Evolutionary conservation across 306 rosid species (phyloP).

Genomic region (Cucumis cinereus): DNA sequence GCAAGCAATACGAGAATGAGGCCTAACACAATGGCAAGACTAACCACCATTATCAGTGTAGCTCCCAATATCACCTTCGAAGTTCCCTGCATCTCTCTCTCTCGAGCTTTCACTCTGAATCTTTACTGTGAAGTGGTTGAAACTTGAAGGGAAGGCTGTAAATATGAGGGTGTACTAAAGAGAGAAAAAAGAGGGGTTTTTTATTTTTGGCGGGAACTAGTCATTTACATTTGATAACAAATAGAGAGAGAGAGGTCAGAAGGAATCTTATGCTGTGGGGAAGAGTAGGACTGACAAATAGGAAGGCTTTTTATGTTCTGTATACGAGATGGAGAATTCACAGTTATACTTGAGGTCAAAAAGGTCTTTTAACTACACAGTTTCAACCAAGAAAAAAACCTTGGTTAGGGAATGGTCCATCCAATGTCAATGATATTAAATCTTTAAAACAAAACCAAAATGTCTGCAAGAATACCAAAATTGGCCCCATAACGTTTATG

Average conservation of each 20-base stretch:
- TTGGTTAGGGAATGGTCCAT: background rate
- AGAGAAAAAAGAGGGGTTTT: conserved; percentile 3
- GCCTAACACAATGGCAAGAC: conserved; percentile 68
- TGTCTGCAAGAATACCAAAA: background rate
- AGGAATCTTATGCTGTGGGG: conserved; percentile 9
- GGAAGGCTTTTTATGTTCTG: conserved; percentile 21
- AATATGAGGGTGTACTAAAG: conserved; percentile 8
- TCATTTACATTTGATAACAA: background rate
- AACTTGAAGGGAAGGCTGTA: background rate
- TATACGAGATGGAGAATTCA: background rate
- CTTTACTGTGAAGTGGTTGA: background rate
- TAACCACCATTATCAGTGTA: conserved; percentile 67
- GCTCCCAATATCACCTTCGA: conserved; percentile 85
- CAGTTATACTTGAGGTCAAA: conserved; percentile 22
- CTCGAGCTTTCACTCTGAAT: background rate
- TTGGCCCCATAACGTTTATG: background rate
- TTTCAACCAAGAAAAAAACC: background rate
- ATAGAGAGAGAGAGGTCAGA: background rate
- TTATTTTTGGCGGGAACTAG: conserved; percentile 49
- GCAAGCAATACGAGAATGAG: conserved; percentile 69
- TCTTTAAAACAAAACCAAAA: background rate
- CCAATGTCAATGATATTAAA: background rate
- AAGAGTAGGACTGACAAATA: conserved; percentile 31
- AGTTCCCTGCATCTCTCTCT: conserved; percentile 62
- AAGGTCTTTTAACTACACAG: conserved; percentile 10